Conservation (phyloP, 176 grass and related monocot species). For the Pharus latifolius region DNA sequence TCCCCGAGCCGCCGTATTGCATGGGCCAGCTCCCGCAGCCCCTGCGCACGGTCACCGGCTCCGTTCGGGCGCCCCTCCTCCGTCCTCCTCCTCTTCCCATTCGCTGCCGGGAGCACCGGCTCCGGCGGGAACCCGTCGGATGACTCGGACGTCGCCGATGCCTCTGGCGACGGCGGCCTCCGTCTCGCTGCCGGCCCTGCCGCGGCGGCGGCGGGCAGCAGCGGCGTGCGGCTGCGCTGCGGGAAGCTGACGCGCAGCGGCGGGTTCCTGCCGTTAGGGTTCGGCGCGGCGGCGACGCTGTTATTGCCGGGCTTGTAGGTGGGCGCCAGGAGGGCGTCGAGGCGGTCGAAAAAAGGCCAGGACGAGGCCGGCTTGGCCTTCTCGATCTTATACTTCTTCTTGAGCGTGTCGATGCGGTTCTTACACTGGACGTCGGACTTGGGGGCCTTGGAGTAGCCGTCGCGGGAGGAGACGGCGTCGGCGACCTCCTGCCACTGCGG, state of each 20-base stretch:
- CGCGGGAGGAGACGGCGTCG: slow-evolving; percentile 71
- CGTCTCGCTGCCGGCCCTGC: background rate
- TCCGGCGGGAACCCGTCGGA: slow-evolving; percentile 75
- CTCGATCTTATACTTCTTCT: slow-evolving; percentile 99
- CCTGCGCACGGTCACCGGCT: slow-evolving; percentile 9
- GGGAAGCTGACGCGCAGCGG: slow-evolving; percentile 44
- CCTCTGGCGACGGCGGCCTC: slow-evolving; percentile 20
- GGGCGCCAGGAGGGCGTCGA: slow-evolving; percentile 66
- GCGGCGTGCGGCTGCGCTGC: slow-evolving; percentile 53
- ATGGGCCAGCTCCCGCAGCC: slow-evolving; percentile 38
- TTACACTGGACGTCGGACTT: slow-evolving; percentile 94
- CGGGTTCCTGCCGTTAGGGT: slow-evolving; percentile 15
- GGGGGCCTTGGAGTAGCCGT: slow-evolving; percentile 68
- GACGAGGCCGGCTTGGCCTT: slow-evolving; percentile 49
- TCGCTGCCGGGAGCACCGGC: slow-evolving; percentile 18
- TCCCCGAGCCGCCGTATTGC: slow-evolving; percentile 56
- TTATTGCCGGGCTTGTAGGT: slow-evolving; percentile 24
- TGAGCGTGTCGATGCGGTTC: slow-evolving; percentile 97
- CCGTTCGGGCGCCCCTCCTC: slow-evolving; percentile 7
- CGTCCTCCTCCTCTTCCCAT: slow-evolving; percentile 43
- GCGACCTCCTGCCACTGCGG: slow-evolving; percentile 99
- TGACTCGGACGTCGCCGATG: slow-evolving; percentile 42
- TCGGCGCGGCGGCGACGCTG: background rate
- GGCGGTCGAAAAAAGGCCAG: slow-evolving; percentile 86
- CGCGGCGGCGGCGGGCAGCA: slow-evolving; percentile 1